Evolutionary conservation across 2,329 filamentous ascomycete genomes (phyloP).

Genomic region (Aspergillus pseudoviridinutans): DNA sequence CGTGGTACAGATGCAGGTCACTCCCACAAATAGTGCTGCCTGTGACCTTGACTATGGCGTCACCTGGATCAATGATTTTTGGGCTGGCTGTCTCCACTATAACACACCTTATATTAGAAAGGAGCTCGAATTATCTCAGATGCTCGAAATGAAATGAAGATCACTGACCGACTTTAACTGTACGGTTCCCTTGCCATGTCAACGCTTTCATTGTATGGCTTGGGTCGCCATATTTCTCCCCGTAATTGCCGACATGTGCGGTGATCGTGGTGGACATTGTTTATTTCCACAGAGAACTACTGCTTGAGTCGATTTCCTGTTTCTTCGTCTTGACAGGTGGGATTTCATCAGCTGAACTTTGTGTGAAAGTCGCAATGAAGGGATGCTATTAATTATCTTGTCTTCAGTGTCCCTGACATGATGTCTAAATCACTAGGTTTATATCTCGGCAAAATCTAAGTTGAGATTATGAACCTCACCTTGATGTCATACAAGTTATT

Average conservation of each 20-base stretch:
- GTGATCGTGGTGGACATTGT: not conserved
- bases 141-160: not conserved
- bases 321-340: not conserved
- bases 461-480: too few relatives aligned
- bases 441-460: not conserved
- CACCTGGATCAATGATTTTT: slow-evolving; percentile 65
- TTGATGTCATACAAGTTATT: not conserved
- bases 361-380: not conserved
- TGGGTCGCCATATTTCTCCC: not conserved
- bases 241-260: not conserved
- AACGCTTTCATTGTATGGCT: not conserved
- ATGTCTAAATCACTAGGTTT: not conserved
- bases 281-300: not conserved
- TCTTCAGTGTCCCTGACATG: too few relatives aligned
- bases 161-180: not conserved
- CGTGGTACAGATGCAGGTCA: slow-evolving; percentile 52
- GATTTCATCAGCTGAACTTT: not conserved
- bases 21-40: slow-evolving; percentile 60
- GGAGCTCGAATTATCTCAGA: not conserved
- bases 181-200: not conserved
- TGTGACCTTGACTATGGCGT: slow-evolving; percentile 78
- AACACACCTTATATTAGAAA: not conserved
- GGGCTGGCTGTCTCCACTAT: slow-evolving; percentile 64
- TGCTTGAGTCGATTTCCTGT: not conserved
- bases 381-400: not conserved